These are phyloP conservation scores for Phytopythium ostracodes DNA, from an alignment of 352 stramenopile species.

Conservation along the genomic window DNA sequence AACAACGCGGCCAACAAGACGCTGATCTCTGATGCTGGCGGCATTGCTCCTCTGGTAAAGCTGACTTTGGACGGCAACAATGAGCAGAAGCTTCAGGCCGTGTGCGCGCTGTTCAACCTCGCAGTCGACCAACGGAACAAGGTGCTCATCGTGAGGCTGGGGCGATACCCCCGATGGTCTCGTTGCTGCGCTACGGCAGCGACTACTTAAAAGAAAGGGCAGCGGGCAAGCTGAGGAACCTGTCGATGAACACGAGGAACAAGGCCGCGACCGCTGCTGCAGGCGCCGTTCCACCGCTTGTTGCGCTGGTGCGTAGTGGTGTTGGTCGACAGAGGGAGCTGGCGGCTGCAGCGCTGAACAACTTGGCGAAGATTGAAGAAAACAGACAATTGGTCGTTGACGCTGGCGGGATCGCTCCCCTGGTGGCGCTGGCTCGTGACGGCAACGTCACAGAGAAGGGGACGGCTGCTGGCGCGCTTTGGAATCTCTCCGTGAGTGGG, in stretches of 20 bases:
- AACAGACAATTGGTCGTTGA: neutral
- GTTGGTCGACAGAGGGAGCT: neutral
- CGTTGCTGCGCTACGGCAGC: neutral
- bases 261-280: neutral
- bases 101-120: neutral
- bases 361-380: neutral
- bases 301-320: neutral
- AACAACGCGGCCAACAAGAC: neutral
- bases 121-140: neutral
- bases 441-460: neutral
- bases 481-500: neutral
- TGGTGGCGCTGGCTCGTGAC: neutral
- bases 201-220: neutral
- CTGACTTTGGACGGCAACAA: neutral
- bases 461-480: neutral
- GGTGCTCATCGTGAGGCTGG: neutral
- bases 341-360: neutral
- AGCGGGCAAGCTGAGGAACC: neutral
- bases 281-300: neutral
- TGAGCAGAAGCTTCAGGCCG: neutral
- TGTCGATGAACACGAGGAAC: neutral
- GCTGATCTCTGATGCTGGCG: neutral
- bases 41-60: neutral
- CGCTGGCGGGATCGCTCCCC: neutral
- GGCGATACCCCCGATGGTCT: neutral